Base-by-base conservation (phyloP, 768 basidiomycete species). In the Rhodosporidiobolus odoratus region DNA sequence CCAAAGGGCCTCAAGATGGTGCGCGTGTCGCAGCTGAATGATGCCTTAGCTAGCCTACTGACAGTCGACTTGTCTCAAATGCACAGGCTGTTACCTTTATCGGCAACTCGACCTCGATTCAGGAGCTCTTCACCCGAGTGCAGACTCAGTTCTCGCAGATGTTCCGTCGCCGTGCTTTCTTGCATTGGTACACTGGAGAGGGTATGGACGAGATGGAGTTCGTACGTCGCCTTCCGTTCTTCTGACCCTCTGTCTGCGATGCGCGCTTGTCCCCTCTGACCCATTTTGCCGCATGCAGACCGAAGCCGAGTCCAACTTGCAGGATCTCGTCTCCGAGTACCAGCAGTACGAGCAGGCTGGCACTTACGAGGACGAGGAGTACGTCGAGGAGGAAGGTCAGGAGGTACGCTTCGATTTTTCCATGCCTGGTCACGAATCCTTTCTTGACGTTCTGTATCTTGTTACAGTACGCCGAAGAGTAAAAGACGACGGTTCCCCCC, bases 61-160 rank as follows among this genome's bases (percentile, higher is more conserved):
- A n/a, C 30, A 19, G 21, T 4, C 4, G 25, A n/a, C 54, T 19
- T 34, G 16, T 56, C 25, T n/a, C 37, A 21, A 34, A 32, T 7
- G 61, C 62, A 30, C 60, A 61, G 60, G 89, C 92, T 17, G 92
- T 92, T 65, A 97, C 94, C 34, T 98, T 97, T 85, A 85, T 97
- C 80, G 93, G 94, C 77, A 97, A 97, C 85, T 92, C 91, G 47
- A 97, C 94, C 45, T 89, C 91, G 69, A 95, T 97, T 80, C 94
- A 96, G 81, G 93, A 96, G 81, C 85, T 98, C 76, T 97, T 98
- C 91, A 93, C 94, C 85, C 93, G 95, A 84, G 92, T 98, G 79
- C 90, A 88, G 74, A 92, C 95, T 80, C 94, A 98, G 81, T 98
- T 99, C 86, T 92, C 92, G 72, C 91, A 91, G 82, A 99, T 97